Evolutionary conservation across 1,139 yeast species (phyloP).

Genomic region (Diutina rugosa): DNA sequence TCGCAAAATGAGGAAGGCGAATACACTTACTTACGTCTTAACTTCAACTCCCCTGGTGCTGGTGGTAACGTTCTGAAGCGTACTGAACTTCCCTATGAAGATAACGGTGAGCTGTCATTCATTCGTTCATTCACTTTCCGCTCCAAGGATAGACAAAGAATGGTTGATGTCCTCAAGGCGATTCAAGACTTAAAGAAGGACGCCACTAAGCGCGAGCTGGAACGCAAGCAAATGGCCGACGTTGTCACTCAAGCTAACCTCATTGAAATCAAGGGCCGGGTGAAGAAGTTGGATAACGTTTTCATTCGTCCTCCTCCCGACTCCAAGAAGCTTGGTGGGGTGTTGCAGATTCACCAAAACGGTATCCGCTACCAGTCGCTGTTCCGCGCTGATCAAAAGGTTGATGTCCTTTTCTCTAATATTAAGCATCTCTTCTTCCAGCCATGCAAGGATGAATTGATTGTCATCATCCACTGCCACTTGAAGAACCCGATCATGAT

Average conservation of each 20-base stretch:
- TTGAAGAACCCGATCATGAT: constrained; percentile 87
- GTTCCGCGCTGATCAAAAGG: constrained; percentile 68
- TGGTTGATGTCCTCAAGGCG: constrained; percentile 82
- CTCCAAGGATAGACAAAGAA: constrained; percentile 82
- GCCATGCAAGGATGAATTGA: constrained; percentile 89
- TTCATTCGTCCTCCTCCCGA: constrained; percentile 94
- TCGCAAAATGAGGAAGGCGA: constrained; percentile 96
- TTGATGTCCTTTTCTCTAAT: constrained; percentile 81
- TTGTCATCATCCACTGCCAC: constrained; percentile 87
- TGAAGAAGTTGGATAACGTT: constrained; percentile 77
- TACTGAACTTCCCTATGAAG: constrained; percentile 83
- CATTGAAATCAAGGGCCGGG: constrained; percentile 67
- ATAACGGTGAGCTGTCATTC: constrained; percentile 73
- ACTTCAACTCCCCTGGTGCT: constrained; percentile 89
- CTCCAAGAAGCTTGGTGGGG: constrained; percentile 87
- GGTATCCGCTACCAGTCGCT: constrained; percentile 90
- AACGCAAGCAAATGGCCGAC: constrained; percentile 86
- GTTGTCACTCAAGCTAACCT: constrained; percentile 88
- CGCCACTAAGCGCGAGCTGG: constrained; percentile 81
- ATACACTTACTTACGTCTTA: constrained; percentile 77
- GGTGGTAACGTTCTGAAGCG: constrained; percentile 59
- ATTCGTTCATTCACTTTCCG: constrained; percentile 80
- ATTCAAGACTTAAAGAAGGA: constrained; percentile 90
- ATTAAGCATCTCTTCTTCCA: constrained; percentile 91
- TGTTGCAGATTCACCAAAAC: constrained; percentile 84